Base-by-base conservation (phyloP, 139 green algal genomes). In the Tetradesmus obliquus region DNA sequence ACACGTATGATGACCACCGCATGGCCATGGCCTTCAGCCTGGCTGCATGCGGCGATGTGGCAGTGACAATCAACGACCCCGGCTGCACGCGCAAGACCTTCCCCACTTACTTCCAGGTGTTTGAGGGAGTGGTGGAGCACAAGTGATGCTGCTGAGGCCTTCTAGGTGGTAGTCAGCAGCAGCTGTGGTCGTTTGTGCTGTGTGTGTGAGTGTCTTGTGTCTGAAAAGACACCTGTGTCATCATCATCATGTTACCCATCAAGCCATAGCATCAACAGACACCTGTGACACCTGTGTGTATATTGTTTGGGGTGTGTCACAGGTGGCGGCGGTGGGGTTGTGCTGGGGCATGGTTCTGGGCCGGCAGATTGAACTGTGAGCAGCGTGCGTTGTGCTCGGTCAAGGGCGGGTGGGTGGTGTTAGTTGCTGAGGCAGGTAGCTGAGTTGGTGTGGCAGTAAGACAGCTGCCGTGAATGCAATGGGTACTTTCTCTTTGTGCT, bases 21-120 rank as follows among this genome's bases (percentile, higher is more conserved):
- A 99, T 99, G 97, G 97, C 97, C 82, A 99, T 99, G 97, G 97
- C 97, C 5, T 99, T 99, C 92, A 94, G 95, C 1, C 91, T 99
- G 60, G 97, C 94, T 55, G 94, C 97, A 5, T 97, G 96, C 69
- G 95, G 94, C 24, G 97, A 95, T 69, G 95, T 95, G 82, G 92
- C 96, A 19, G 94, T 99, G 2, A 97, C 94, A 72, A 99, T 99
- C 94, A 96, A 97, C 45, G 97, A 99, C 94, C 97, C 97, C 1
- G 95, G 96, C 13, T 99, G 97, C 95, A 99, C 97, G 1, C 92
- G 96, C 55, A 99, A 99, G 94, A 99, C 97, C 51, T 99, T 99
- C 93, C 97, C 97, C 53, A 97, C 95, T 12, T 99, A 99, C 94
- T 99, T 98, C 93, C 91, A 97, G 9, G 97, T 98, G 13, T 93